Evolutionary conservation across 148 eudicot species (phyloP).

Genomic region (Rheum nobile): DNA sequence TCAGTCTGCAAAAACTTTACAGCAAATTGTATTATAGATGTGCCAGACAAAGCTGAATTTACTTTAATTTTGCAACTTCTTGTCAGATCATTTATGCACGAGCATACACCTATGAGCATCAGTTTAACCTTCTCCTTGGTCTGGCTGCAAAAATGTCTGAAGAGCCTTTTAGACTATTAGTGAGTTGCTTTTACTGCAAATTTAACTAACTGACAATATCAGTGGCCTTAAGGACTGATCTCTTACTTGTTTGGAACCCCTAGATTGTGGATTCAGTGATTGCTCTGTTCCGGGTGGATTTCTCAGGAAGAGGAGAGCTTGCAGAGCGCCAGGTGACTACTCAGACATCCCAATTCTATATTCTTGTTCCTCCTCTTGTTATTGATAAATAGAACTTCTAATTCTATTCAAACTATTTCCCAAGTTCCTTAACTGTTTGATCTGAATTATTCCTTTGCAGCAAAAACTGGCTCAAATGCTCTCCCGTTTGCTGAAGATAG

Average conservation of each 20-base stretch:
- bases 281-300: conserved; percentile 93
- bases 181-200: conserved; percentile 18
- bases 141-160: conserved; percentile 98
- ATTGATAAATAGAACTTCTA: not conserved
- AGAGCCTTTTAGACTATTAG: conserved; percentile 89
- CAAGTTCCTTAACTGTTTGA: not conserved
- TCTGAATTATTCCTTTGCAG: conserved; percentile 27
- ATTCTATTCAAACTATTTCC: not conserved
- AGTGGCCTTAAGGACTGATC: conserved; percentile 11
- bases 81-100: conserved; percentile 91
- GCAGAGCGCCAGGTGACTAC: conserved; percentile 84
- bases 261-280: conserved; percentile 90
- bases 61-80: not conserved
- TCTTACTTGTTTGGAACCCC: not conserved
- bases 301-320: conserved; percentile 93
- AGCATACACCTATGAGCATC: conserved; percentile 98
- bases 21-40: not conserved
- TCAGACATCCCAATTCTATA: not conserved
- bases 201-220: not conserved
- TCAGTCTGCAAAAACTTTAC: not conserved
- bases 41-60: not conserved
- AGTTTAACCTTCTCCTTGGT: conserved; percentile 88
- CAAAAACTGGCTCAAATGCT: conserved; percentile 97
- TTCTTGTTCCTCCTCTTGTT: not conserved
- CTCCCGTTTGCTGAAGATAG: conserved; percentile 74